Evolutionary conservation across 2,329 filamentous ascomycete species (phyloP), one percentile per base, ranked within the genome.

Genomic region (Microascus cirrosus): DNA sequence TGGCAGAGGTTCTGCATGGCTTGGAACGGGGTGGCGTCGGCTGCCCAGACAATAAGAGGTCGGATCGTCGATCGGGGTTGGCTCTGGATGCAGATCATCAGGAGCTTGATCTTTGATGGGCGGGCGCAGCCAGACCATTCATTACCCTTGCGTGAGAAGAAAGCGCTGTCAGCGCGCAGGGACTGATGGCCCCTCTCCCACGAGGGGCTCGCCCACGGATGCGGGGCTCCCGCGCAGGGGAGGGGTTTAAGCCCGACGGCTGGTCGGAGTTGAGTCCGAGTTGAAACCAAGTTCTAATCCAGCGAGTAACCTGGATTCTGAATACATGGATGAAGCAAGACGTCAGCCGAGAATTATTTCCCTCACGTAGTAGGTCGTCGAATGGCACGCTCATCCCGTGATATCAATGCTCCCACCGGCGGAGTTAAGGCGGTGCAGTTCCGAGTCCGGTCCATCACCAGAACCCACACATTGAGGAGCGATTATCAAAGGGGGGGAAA

Each of bases 11-110:
- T 8, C 28, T 22, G 54, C n/a, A 28, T 55, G 22, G 42, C 25
- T 15, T 18, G 22, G 36, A 55, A 25, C 35, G 13, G 35, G 25
- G 35, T 55, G 54, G 36, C 54, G 54, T 36, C 54, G 39, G 53
- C 32, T 24, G 53, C 12, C 54, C 54, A 55, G 36, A 25, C 54
- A 55, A 22, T n/a, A 24, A 39, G n/a, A 36, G 36, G 54, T 45
- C 24, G 36, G 54, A 55, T 55, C 54, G 36, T 48, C 54, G 54
- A 55, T 55, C 54, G 54, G 28, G 39, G 35, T 55, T 45, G 18
- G 36, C 42, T 42, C 54, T 55, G 36, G 54, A n/a, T 48, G 54
- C 36, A 55, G 54, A 55, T 55, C 54, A 55, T 32, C 2, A 24
- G 35, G 35, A 45, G n/a, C 22, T 18, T n/a, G 25, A 20, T 22